Percentiles rank a stretch among this genome's conserved stretches.
These are phyloP conservation scores for Hyphodiscus sp. DNA, from an alignment of 2,329 filamentous ascomycete genomes.

Conservation along the genomic window DNA sequence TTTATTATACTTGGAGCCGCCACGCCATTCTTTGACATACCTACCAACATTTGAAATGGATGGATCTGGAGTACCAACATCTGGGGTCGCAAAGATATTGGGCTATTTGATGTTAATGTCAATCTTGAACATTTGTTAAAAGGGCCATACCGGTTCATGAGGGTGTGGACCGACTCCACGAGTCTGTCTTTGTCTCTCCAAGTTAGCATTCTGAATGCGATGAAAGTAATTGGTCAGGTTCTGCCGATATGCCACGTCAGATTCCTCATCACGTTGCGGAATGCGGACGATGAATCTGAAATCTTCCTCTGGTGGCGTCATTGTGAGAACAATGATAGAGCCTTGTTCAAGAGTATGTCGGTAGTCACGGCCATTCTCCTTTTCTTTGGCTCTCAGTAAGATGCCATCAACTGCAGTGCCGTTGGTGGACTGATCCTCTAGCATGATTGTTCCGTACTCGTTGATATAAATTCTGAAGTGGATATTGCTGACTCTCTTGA, in stretches of 20 bases:
- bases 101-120: conserved; percentile 17
- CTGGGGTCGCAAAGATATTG: conserved; percentile 27
- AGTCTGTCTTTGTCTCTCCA: conserved; percentile 6
- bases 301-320: conserved; percentile 42
- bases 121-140: not conserved
- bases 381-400: conserved; percentile 51
- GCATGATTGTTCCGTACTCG: conserved; percentile 77
- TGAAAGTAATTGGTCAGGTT: conserved; percentile 65
- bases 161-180: conserved; percentile 1
- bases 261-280: conserved; percentile 63
- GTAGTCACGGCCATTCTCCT: conserved; percentile 35
- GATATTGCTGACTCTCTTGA: conserved; percentile 79
- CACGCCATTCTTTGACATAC: conserved; percentile 66
- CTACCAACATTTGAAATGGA: conserved; percentile 16
- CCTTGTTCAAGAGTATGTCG: conserved; percentile 29
- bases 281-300: conserved; percentile 75
- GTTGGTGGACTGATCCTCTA: conserved; percentile 93
- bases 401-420: conserved; percentile 79
- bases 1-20: conserved; percentile 78
- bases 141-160: conserved; percentile 18
- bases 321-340: conserved; percentile 26
- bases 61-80: conserved; percentile 13
- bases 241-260: conserved; percentile 56
- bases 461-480: conserved; percentile 95
- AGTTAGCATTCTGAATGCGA: conserved; percentile 10